Percentiles rank a stretch among this genome's conserved stretches.
Conservation (phyloP, 345 rosid genomes). For the Lepidium didymum region DNA sequence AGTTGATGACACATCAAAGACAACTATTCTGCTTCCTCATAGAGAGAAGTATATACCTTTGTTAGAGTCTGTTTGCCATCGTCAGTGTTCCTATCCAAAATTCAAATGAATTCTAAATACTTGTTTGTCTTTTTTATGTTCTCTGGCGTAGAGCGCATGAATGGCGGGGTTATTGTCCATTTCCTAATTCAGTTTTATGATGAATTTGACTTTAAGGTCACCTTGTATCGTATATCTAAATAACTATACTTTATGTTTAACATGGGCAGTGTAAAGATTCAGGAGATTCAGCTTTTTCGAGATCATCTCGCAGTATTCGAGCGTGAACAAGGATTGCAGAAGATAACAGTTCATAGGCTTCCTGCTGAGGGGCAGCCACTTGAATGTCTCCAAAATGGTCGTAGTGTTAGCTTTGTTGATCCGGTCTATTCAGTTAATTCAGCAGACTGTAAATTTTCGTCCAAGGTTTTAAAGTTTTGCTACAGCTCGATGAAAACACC, state of each 20-base stretch:
- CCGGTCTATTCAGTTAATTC: slow-evolving; percentile 54
- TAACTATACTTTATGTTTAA: neutral
- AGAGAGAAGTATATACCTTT: slow-evolving; percentile 55
- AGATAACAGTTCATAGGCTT: slow-evolving; percentile 55
- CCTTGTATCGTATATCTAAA: slow-evolving; percentile 7
- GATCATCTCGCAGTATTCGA: slow-evolving; percentile 72
- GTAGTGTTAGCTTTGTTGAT: slow-evolving; percentile 60
- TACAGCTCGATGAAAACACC: slow-evolving; percentile 89
- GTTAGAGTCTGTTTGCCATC: neutral
- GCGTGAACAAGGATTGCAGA: slow-evolving; percentile 73
- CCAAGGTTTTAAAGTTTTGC: slow-evolving; percentile 60
- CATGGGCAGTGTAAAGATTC: slow-evolving; percentile 66
- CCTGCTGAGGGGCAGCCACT: slow-evolving; percentile 69
- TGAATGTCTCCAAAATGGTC: slow-evolving; percentile 51
- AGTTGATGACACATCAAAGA: slow-evolving; percentile 49
- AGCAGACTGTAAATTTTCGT: slow-evolving; percentile 47
- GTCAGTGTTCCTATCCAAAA: neutral
- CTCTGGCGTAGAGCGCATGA: neutral
- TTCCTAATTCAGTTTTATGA: neutral
- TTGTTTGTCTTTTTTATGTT: neutral
- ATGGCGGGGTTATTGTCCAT: neutral
- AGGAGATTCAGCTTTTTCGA: slow-evolving; percentile 60
- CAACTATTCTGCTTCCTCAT: slow-evolving; percentile 67
- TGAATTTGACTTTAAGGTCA: neutral
- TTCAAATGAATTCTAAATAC: neutral